These are phyloP conservation scores for Mycena indigotica DNA, from an alignment of 768 basidiomycete species.

Conservation along the genomic window DNA sequence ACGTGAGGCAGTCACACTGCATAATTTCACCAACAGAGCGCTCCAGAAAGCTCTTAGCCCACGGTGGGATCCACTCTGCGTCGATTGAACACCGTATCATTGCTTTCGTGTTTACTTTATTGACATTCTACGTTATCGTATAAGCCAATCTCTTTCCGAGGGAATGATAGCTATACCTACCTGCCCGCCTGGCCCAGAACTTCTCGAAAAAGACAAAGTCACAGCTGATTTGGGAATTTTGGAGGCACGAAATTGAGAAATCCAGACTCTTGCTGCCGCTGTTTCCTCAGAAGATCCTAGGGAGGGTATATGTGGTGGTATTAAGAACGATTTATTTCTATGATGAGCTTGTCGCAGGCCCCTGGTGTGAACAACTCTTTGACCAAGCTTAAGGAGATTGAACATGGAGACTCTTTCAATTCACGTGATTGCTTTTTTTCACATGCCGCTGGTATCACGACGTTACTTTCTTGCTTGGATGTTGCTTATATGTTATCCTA, in stretches of 20 bases:
- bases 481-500: slow-evolving; percentile 37
- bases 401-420: no score
- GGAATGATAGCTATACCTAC: slow-evolving; percentile 36
- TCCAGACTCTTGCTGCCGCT: slow-evolving; percentile 56
- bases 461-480: no score
- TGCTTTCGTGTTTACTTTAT: slow-evolving; percentile 87
- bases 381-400: no score
- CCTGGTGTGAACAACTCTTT: no score
- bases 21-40: slow-evolving; percentile 44
- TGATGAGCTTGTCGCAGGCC: slow-evolving; percentile 18
- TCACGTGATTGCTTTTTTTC: no score
- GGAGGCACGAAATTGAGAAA: slow-evolving; percentile 46
- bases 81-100: slow-evolving; percentile 62
- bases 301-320: slow-evolving; percentile 43
- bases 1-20: background rate
- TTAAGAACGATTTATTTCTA: slow-evolving; percentile 31
- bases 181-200: slow-evolving; percentile 86
- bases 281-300: slow-evolving; percentile 45
- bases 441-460: no score
- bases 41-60: slow-evolving; percentile 56
- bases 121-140: slow-evolving; percentile 63
- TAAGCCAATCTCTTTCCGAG: background rate
- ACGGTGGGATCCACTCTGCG: slow-evolving; percentile 67
- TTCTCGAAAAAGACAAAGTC: slow-evolving; percentile 70
- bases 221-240: slow-evolving; percentile 56